These are phyloP conservation scores for Fusarium anguioides DNA, from an alignment of 2,329 filamentous ascomycete genomes.

Conservation along the genomic window DNA sequence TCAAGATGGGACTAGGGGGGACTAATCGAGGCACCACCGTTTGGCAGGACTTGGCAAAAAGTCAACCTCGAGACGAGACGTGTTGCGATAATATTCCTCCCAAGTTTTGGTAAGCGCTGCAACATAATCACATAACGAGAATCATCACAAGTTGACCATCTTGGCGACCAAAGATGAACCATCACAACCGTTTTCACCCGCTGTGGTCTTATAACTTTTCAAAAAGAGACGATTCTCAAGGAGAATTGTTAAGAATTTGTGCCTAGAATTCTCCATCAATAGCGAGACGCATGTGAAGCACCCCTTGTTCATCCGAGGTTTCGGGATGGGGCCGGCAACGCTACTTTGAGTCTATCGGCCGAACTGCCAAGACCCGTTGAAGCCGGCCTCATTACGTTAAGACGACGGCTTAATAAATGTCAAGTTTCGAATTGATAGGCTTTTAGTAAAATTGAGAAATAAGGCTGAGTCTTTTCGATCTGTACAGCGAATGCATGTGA, in stretches of 20 bases:
- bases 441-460: neutral
- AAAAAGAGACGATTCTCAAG: slow-evolving; percentile 1
- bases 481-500: neutral
- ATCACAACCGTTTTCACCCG: neutral
- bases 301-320: slow-evolving; percentile 34
- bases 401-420: slow-evolving; percentile 1
- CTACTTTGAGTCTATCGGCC: slow-evolving; percentile 24
- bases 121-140: slow-evolving; percentile 6
- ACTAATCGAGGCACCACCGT: slow-evolving; percentile 16
- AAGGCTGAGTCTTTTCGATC: slow-evolving; percentile 12
- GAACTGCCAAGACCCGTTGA: slow-evolving; percentile 18
- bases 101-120: slow-evolving; percentile 28
- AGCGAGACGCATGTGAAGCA: slow-evolving; percentile 39
- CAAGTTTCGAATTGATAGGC: slow-evolving; percentile 19
- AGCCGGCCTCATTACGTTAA: neutral
- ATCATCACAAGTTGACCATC: neutral
- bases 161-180: slow-evolving; percentile 6
- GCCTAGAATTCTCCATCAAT: slow-evolving; percentile 39
- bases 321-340: slow-evolving; percentile 27
- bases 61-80: slow-evolving; percentile 1
- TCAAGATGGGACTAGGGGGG: slow-evolving; percentile 11
- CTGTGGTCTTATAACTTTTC: slow-evolving; percentile 3
- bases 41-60: slow-evolving; percentile 18
- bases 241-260: neutral
- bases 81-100: slow-evolving; percentile 4